Conservation (phyloP, 139 green algal species). For the Chlamydomonas incerta region DNA sequence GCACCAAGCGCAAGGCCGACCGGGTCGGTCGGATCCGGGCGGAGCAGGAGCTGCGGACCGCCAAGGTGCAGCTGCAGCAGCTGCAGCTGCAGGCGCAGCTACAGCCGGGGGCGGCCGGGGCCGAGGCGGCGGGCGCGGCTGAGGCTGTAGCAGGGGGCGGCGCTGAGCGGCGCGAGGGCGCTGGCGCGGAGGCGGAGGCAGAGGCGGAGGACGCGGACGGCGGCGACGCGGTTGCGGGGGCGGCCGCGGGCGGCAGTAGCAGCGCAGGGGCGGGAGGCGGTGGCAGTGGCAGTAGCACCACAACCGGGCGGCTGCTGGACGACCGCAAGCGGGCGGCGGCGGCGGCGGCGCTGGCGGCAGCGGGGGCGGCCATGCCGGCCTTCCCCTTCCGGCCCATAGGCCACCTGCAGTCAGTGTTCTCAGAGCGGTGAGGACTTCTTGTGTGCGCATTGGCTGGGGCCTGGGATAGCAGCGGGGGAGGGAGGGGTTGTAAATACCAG, state of each 20-base stretch:
- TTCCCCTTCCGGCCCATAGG: slow-evolving; percentile 76
- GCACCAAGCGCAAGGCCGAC: slow-evolving; percentile 48
- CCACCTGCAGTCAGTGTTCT: slow-evolving; percentile 73
- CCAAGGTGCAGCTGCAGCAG: slow-evolving; percentile 29
- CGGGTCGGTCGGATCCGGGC: slow-evolving; percentile 60
- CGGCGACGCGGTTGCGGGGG: not conserved
- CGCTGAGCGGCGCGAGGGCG: not conserved
- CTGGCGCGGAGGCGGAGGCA: not conserved
- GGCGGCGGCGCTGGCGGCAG: slow-evolving; percentile 8
- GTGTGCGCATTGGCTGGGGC: no score
- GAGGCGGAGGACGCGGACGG: not conserved
- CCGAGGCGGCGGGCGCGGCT: not conserved
- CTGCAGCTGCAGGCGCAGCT: slow-evolving; percentile 22
- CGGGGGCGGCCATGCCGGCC: slow-evolving; percentile 28
- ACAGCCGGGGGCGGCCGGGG: not conserved
- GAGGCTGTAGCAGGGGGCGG: not conserved
- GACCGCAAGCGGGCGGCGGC: not conserved
- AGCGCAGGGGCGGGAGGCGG: not conserved
- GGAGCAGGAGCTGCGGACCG: slow-evolving; percentile 50
- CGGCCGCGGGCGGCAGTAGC: not conserved
- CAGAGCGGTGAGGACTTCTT: slow-evolving; percentile 47
- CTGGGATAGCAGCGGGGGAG: no score
- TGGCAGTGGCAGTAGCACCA: no score
- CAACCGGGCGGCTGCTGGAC: not conserved
- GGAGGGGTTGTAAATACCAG: no score